Conservation (phyloP, 2,329 filamentous ascomycete genomes). For the Microdochium nivale region DNA sequence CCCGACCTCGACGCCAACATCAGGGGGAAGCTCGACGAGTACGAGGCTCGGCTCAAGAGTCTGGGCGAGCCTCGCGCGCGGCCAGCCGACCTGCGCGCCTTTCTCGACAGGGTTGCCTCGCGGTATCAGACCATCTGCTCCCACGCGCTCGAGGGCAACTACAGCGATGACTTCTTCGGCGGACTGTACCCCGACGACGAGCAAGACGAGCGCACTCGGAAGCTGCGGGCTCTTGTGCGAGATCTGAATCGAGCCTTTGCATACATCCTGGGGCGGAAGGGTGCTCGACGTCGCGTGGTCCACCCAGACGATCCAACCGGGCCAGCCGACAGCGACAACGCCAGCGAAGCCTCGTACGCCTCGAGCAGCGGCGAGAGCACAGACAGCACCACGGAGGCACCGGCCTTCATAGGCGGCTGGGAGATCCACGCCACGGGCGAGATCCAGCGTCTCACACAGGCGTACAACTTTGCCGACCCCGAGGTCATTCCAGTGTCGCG, state of each 20-base stretch:
- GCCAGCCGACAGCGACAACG: no score
- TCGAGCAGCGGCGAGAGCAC: background rate
- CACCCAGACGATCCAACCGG: conserved; percentile 1
- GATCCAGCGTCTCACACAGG: conserved; percentile 17
- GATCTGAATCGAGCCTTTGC: conserved; percentile 21
- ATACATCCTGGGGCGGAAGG: conserved; percentile 16
- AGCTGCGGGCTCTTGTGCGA: conserved; percentile 21
- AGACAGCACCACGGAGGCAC: conserved; percentile 12
- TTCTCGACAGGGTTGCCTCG: conserved; percentile 25
- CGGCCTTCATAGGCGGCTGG: background rate
- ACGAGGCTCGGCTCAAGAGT: conserved; percentile 7
- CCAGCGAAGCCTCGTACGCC: no score
- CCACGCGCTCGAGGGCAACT: conserved; percentile 29
- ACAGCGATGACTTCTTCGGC: conserved; percentile 30
- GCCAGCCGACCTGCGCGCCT: conserved; percentile 17
- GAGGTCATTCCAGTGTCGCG: conserved; percentile 7
- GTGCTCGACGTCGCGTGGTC: conserved; percentile 13
- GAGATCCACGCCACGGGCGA: background rate
- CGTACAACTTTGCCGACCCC: conserved; percentile 22
- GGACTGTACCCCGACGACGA: conserved; percentile 7
- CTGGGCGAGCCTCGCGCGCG: conserved; percentile 17
- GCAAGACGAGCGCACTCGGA: conserved; percentile 12
- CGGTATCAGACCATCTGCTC: conserved; percentile 26
- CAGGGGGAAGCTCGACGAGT: conserved; percentile 9
- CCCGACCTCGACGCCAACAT: conserved; percentile 18